Evolutionary conservation across 345 rosid species (phyloP).

Genomic region (Gossypium rotundifolium): DNA sequence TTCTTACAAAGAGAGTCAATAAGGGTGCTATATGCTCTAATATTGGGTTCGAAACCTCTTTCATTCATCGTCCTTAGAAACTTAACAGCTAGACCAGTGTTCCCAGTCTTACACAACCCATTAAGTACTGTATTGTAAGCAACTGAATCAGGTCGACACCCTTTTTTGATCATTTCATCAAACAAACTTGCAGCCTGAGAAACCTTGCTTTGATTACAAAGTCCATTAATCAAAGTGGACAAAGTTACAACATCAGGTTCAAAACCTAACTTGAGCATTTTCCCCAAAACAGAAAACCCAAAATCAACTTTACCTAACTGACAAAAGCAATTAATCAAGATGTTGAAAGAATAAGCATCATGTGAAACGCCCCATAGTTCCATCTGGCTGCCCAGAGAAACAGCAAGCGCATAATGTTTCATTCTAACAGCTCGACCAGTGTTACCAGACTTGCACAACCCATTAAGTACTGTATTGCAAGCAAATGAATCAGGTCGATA

Average conservation of each 20-base stretch:
- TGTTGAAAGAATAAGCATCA: background rate
- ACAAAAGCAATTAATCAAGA: conserved; percentile 1
- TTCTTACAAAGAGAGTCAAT: background rate
- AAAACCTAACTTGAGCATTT: background rate
- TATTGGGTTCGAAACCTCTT: background rate
- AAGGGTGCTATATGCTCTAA: background rate
- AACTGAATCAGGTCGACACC: background rate
- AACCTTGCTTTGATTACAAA: background rate
- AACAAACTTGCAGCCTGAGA: background rate
- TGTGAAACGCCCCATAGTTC: background rate
- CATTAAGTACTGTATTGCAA: background rate
- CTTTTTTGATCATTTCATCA: background rate
- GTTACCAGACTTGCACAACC: background rate
- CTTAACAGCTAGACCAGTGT: background rate
- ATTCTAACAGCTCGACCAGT: background rate
- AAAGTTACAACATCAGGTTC: background rate
- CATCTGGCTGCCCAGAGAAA: background rate
- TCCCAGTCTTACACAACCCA: background rate
- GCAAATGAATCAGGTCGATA: background rate
- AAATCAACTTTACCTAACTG: background rate
- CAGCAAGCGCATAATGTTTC: background rate
- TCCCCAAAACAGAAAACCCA: conserved; percentile 1
- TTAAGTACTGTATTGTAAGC: background rate
- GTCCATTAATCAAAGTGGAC: background rate
- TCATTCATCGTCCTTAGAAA: background rate